Base-by-base conservation (phyloP, 805 yeast species). In the Saccharomyces kudriavzevii region DNA sequence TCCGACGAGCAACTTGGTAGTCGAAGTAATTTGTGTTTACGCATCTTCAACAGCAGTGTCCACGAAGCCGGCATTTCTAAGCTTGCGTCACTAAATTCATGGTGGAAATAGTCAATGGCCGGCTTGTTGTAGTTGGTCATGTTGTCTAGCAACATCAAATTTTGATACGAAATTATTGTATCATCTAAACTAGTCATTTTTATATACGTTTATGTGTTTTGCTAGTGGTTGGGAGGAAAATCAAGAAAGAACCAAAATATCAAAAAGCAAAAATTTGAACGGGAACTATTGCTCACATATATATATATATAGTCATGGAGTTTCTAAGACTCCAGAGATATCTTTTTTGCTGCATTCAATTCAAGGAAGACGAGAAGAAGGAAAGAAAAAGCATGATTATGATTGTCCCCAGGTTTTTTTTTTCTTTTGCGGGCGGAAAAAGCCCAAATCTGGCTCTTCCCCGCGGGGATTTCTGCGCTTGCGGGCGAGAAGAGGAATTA, bases 31-130 rank as follows among this genome's bases (percentile, higher is more conserved):
- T 48, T 46, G 47, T 59, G 53, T 68, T 68, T 22, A 70, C 68
- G 11, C 73, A 66, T 59, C 68, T 75, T 79, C 77, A 76, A 58
- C 76, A 77, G 56, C 61, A 68, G 61, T 60, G 60, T 76, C 81
- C 54, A 76, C 52, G 55, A 67, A 55, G 52, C 35, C 13, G 60
- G 58, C 40, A 56, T 49, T 13, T 58, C 60, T 24, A 48, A n/a
- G 8, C 30, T 25, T 17, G 48, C 43, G 10, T n/a, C 27, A 35
- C 40, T 48, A 43, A 67, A 60, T 4, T 58, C 48, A 29, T 59
- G 58, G 30, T 65, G 67, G 54, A 66, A 66, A 51, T 67, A 68
- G 48, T 68, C 72, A 25, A 68, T 53, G 2, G 71, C 65, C 2
- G 63, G 61, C 49, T 58, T 60, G 11, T 54, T 52, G 49, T 67